A percentile compares a stretch with the other conserved stretches of the same genome.
phyloP scores from a whole-genome alignment of 805 yeast genomes.

The Torulaspora maleeae region DNA sequence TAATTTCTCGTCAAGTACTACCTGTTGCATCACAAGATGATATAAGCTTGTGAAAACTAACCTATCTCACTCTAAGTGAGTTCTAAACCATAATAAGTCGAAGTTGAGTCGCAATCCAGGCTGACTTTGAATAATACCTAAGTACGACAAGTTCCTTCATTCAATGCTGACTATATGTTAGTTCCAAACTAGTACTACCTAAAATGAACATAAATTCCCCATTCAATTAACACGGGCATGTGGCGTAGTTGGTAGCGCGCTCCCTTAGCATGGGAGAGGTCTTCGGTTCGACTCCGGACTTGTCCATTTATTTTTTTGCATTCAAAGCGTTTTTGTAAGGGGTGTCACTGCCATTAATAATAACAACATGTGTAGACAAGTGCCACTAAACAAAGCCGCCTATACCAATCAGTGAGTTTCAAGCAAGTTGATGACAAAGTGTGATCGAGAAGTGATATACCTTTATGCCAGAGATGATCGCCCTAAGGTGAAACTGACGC shows the following conservation, averaged over 20 bases:
- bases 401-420: background rate
- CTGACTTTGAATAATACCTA: too few relatives aligned
- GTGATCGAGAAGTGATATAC: slow-evolving; percentile 21
- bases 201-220: too few relatives aligned
- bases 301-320: slow-evolving; percentile 45
- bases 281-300: slow-evolving; percentile 78
- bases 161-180: too few relatives aligned
- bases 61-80: too few relatives aligned
- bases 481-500: slow-evolving; percentile 26
- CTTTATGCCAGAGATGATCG: slow-evolving; percentile 27
- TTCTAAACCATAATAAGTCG: too few relatives aligned
- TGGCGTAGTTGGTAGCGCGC: slow-evolving; percentile 84
- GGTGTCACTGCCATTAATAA: background rate
- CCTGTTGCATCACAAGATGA: too few relatives aligned
- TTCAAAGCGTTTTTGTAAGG: background rate
- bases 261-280: slow-evolving; percentile 77
- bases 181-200: too few relatives aligned
- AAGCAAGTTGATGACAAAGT: slow-evolving; percentile 5
- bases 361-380: background rate
- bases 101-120: too few relatives aligned
- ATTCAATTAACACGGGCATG: slow-evolving; percentile 47
- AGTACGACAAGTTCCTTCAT: too few relatives aligned
- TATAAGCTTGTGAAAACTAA: too few relatives aligned
- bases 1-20: too few relatives aligned
- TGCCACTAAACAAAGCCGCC: background rate